phyloP scores from a whole-genome alignment of 192 early-diverging fungal species.

The Dispira parvispora region DNA sequence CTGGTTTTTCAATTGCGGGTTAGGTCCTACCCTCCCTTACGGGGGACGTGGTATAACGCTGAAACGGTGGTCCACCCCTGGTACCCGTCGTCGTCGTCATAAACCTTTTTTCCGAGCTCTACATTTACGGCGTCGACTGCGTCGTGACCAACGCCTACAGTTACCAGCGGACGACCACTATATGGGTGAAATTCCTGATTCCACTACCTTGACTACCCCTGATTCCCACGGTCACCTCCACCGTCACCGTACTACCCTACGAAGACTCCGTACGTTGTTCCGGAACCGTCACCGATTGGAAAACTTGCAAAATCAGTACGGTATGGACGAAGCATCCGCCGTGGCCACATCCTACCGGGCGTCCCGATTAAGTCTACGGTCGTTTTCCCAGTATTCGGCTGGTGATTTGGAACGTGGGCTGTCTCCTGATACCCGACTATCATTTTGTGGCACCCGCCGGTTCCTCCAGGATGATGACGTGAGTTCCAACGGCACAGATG shows the following conservation, averaged over 20 bases:
- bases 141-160: background rate
- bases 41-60: background rate
- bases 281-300: conserved; percentile 4
- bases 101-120: background rate
- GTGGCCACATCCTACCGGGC: conserved; percentile 8
- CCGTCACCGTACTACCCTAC: background rate
- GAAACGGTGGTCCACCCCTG: background rate
- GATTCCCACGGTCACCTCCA: background rate
- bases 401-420: conserved; percentile 10
- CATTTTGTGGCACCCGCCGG: conserved; percentile 10
- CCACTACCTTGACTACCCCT: background rate
- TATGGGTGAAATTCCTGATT: background rate
- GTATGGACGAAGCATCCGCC: background rate
- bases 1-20: conserved; percentile 9
- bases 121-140: background rate
- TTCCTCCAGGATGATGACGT: background rate
- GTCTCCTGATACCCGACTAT: conserved; percentile 10
- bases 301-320: conserved; percentile 2
- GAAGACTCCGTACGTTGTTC: conserved; percentile 1
- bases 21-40: background rate
- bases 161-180: background rate
- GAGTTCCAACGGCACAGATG: background rate
- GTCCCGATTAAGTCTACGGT: conserved; percentile 6
- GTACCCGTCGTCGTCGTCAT: background rate
- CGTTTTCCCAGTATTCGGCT: background rate